Base-by-base conservation (phyloP, 2,329 filamentous ascomycete genomes). In the Chaetomium globosum region DNA sequence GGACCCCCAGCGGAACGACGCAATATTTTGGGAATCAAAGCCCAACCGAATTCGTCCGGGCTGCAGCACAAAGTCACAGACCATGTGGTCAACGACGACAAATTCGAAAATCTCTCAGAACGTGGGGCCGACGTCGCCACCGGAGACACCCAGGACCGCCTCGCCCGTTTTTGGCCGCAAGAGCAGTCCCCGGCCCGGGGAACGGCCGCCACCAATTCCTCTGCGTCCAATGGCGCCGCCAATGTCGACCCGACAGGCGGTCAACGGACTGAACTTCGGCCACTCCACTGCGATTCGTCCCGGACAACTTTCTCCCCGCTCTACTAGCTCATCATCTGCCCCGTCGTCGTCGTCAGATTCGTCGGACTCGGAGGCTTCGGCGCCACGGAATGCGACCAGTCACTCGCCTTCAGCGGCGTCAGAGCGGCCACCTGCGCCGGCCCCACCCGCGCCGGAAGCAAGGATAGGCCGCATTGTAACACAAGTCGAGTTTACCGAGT, bases 61-160 rank as follows among this genome's bases (percentile, higher is more conserved):
- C 59, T 66, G 65, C 62, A 65, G 65, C 64, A 57, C 36, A 63
- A 61, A 61, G 30, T 65, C 52, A 59, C 67, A 63, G 59, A 74
- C 70, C 62, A 79, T 79, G 76, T 74, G 77, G 71, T 75, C 77
- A 65, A 68, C 74, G 46, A 77, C 76, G 43, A 76, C 77, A 61
- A 75, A 76, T 54, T 70, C 76, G 67, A 75, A 75, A 67, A 68
- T 73, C 64, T 70, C 68, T 65, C 74, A 73, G 67, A 74, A 73
- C 67, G 72, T 75, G 69, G 75, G 74, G 55, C 79, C 78, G 46
- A 77, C 77, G 30, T 81, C 79, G 33, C 80, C 80, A 65, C 80
- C 79, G 48, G 74, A 79, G 66, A 80, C 79, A 7, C 79, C 80
- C 23, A 77, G 75, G 62, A 75, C 75, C 39, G 66, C 75, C 54